Base-by-base conservation (phyloP, 2,329 filamentous ascomycete species). In the Scedosporium apiospermum region DNA sequence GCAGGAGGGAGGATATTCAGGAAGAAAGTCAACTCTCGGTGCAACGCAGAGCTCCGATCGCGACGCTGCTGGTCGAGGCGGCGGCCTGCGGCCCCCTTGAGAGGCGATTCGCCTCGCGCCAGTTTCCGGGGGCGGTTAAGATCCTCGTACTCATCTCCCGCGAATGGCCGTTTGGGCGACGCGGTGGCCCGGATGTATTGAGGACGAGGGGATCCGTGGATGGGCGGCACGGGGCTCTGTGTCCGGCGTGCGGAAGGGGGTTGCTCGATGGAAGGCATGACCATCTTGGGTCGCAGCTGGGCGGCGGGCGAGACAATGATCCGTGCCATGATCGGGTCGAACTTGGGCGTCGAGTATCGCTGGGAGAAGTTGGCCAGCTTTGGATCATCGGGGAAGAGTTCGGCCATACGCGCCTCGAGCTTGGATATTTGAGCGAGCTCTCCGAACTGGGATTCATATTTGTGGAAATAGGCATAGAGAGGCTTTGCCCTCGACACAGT, bases 371-470 rank as follows among this genome's bases (percentile, higher is more conserved):
- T 85, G 14, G 81, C 77, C 46, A 96, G 80, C 63, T 84, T 87
- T 3, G 91, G 88, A 69, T 97, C 93, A 64, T 93, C 87, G 0
- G 93, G 93, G 74, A 91, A 99, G n/a, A 97, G 81, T 70, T 96
- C 92, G 23, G 85, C 84, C 92, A 99, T 98, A 57, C 95, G 87
- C 69, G 88, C 88, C 74, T 99, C 96, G 16, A 99, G 81, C 72
- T 96, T 95, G 66, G 87, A 86, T 62, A 99, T 91, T 69, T 98
- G 93, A 5, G 89, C 86, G 4, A 98, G 82, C 72, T 99, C 95
- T 63, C 96, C 95, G 70, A 93, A 99, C 66, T 92, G 88, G 10
- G 92, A 93, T 76, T 99, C 95, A 72, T 96, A 96, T 68, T 93
- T 89, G 75, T 99, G 93, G 73, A 99, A 93, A 75, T 93, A 98